Evolutionary conservation across 1,284 basidiomycete genomes (phyloP), one percentile per base, ranked within the genome.

Genomic region (Austroboletus novae-zelandiae): DNA sequence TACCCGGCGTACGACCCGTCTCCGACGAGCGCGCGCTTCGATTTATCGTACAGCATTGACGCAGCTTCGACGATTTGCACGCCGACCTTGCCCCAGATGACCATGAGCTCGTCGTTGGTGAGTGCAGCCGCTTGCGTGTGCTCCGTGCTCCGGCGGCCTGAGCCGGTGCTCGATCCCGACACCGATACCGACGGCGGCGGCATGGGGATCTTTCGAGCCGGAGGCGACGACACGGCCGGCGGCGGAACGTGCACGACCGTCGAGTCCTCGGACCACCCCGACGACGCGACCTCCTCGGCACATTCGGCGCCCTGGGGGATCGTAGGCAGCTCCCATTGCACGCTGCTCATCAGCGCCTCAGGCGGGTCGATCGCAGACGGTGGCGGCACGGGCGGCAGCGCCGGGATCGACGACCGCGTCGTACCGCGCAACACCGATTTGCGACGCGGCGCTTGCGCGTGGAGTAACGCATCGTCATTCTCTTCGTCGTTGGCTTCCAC

Each of bases 1-100:
- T 94, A 94, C 3, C 90, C 90, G 1, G 77, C 71, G 49, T 89
- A 86, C 25, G 87, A 86, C 2, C 93, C 92, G 62, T 95, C 91
- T 25, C 90, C 92, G 32, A 92, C 79, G 41, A 92, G 74, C 3
- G 78, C 69, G 62, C 81, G 83, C 70, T 85, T 91, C 35, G 88
- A 88, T 57, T 86, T 84, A 36, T 90, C 87, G 54, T 79, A 80
- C 50, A 93, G 66, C 36, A 74, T 69, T 6, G 79, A 77, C 0
- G 92, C 90, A 1, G 79, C 76, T 56, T 89, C 83, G 58, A 82
- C 80, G 2, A 97, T 73, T 49, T 83, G 81, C 1, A 84, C 78
- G 13, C 94, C 94, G 10, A 92, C 79, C 29, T 82, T 79, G 4
- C 81, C 79, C 73, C 87, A 89, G 15, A 91, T 73, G 2, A 77